Evolutionary conservation across 805 yeast genomes (phyloP).

Genomic region (Candida caryicola): DNA sequence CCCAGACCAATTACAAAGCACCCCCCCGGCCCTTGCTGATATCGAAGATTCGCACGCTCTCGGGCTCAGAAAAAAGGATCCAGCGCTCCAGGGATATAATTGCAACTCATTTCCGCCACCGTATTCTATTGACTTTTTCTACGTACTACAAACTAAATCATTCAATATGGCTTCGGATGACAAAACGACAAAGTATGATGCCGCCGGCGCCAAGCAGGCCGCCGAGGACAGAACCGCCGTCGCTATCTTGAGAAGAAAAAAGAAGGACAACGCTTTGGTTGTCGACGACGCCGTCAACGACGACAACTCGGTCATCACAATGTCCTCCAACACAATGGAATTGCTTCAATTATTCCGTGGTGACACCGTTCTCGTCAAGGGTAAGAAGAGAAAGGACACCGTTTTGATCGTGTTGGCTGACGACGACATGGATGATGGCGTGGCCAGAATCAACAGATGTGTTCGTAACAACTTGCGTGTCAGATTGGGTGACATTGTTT

Average conservation of each 20-base stretch:
- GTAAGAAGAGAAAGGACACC: slow-evolving; percentile 97
- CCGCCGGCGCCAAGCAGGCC: slow-evolving; percentile 61
- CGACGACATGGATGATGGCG: slow-evolving; percentile 95
- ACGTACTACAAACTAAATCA: not conserved
- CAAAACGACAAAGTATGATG: slow-evolving; percentile 38
- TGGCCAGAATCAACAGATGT: slow-evolving; percentile 90
- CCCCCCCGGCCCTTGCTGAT: too few relatives aligned
- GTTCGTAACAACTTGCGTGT: slow-evolving; percentile 94
- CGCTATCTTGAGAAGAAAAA: slow-evolving; percentile 94
- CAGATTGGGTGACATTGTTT: slow-evolving; percentile 87
- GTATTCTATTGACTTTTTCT: not conserved
- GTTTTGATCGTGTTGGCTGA: slow-evolving; percentile 93
- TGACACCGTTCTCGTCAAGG: slow-evolving; percentile 95
- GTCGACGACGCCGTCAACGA: slow-evolving; percentile 98
- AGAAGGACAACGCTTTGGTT: slow-evolving; percentile 91
- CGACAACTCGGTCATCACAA: slow-evolving; percentile 94
- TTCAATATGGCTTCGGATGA: slow-evolving; percentile 20
- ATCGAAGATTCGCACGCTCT: too few relatives aligned
- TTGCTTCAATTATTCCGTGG: slow-evolving; percentile 93
- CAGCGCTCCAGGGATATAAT: not conserved
- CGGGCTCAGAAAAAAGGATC: not conserved
- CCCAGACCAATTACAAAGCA: too few relatives aligned
- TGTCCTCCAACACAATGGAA: slow-evolving; percentile 95
- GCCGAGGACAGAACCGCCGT: slow-evolving; percentile 82
- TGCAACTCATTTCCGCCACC: not conserved